These are phyloP conservation scores for Penicillium corylophilum DNA, from an alignment of 2,329 filamentous ascomycete genomes.

Conservation along the genomic window DNA sequence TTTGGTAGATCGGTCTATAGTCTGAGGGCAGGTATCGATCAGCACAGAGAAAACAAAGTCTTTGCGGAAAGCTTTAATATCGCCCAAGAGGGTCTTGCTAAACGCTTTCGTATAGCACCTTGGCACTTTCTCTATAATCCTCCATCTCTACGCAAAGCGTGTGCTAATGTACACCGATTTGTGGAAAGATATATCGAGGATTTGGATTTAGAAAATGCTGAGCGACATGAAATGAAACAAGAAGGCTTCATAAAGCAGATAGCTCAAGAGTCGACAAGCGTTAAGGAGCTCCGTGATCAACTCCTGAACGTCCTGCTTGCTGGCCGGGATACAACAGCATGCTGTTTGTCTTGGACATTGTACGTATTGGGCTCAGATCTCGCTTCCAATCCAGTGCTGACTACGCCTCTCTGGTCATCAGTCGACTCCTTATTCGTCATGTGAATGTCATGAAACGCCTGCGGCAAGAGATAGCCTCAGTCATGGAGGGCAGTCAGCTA, in stretches of 20 bases:
- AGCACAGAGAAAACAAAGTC: slow-evolving; percentile 6
- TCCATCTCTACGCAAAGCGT: slow-evolving; percentile 24
- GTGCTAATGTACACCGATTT: slow-evolving; percentile 21
- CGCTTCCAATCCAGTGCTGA: background rate
- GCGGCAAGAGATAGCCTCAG: slow-evolving; percentile 16
- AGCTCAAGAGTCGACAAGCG: slow-evolving; percentile 9
- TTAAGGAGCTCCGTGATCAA: slow-evolving; percentile 30
- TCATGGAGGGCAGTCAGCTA: slow-evolving; percentile 14
- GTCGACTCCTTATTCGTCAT: slow-evolving; percentile 25
- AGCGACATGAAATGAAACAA: slow-evolving; percentile 1
- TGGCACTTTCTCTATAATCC: slow-evolving; percentile 32
- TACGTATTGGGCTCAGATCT: slow-evolving; percentile 12
- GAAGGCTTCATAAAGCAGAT: slow-evolving; percentile 9
- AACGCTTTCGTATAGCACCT: slow-evolving; percentile 31
- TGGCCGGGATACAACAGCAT: slow-evolving; percentile 33
- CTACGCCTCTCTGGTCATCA: slow-evolving; percentile 1
- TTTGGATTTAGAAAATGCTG: slow-evolving; percentile 4
- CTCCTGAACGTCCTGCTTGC: slow-evolving; percentile 31
- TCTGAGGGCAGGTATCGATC: slow-evolving; percentile 13
- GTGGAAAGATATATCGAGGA: slow-evolving; percentile 20
- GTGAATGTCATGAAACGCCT: slow-evolving; percentile 14
- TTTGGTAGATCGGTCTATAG: slow-evolving; percentile 34
- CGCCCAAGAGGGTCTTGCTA: slow-evolving; percentile 25
- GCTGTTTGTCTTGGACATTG: slow-evolving; percentile 30
- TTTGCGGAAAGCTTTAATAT: slow-evolving; percentile 27